Conservation (phyloP, 345 rosid genomes). For the Crucihimalaya himalaica region DNA sequence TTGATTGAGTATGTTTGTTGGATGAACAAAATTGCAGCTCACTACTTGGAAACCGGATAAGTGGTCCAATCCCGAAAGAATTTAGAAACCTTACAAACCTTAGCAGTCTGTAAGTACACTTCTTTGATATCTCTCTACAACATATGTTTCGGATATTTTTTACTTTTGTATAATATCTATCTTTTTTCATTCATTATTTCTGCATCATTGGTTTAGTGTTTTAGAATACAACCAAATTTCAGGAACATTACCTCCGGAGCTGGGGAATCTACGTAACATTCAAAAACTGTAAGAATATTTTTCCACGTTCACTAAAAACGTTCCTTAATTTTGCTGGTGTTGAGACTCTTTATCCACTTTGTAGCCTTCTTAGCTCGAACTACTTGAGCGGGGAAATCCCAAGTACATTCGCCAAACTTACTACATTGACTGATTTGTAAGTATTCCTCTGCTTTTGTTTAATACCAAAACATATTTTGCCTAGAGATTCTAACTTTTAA, state of each 20-base stretch:
- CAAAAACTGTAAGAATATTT: slow-evolving; percentile 29
- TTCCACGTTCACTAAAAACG: background rate
- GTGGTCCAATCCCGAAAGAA: slow-evolving; percentile 56
- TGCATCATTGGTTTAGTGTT: slow-evolving; percentile 25
- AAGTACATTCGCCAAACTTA: slow-evolving; percentile 47
- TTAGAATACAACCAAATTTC: slow-evolving; percentile 47
- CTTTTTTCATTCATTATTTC: background rate
- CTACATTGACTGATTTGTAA: slow-evolving; percentile 50
- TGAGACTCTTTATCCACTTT: slow-evolving; percentile 17
- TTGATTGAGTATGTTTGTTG: background rate
- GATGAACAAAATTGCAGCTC: slow-evolving; percentile 42
- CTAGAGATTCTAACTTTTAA: background rate
- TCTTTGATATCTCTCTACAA: background rate
- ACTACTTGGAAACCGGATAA: slow-evolving; percentile 51
- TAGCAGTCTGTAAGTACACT: slow-evolving; percentile 42
- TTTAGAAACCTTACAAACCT: slow-evolving; percentile 52
- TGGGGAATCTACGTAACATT: slow-evolving; percentile 39
- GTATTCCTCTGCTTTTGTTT: slow-evolving; percentile 5
- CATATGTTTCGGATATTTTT: background rate
- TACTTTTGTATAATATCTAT: too few species aligned
- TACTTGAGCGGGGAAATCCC: slow-evolving; percentile 55
- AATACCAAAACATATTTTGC: background rate
- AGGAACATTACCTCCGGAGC: slow-evolving; percentile 48
- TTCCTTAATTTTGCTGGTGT: background rate
- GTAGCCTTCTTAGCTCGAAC: slow-evolving; percentile 54